Evolutionary conservation across 192 early-diverging fungal genomes (phyloP), one percentile per base, ranked within the genome.

Genomic region (Backusella tuberculispora): DNA sequence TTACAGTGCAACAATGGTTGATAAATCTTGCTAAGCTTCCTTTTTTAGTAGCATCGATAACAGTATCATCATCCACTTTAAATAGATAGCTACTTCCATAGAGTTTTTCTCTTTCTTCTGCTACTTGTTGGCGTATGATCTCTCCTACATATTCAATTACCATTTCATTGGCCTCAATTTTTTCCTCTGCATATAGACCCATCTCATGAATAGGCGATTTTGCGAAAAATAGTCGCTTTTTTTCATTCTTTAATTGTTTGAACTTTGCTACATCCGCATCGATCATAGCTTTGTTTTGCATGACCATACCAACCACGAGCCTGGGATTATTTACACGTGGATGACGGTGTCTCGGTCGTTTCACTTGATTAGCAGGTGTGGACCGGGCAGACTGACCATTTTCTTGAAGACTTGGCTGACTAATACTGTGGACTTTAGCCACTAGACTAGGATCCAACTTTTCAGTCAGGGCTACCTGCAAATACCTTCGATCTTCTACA

Each of bases 61-160:
- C 94, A 37, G 86, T 93, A 74, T 97, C 97, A 66, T 94, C 96
- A 76, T 99, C 97, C 15, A 99, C 90, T 46, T 97, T 87, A 83
- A 99, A 99, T 77, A 99, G 83, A 82, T 99, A 99, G 79, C 92
- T 94, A 60, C 90, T 89, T 17, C 96, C 97, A 80, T 99, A 99
- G 64, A 87, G 85, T 78, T 95, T 92, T 83, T 99, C 98, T 29
- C 97, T 91, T 78, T 92, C 86, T 77, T 99, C 98, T 4, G 97
- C 97, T 72, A 99, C 93, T 77, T 95, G 92, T 76, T 95, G 91
- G 43, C 98, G 90, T 80, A 99, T 94, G 48, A 94, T 87, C 85
- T 99, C 98, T 47, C 98, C 98, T 73, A 98, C 94, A 78, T 99
- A 99, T 85, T 99, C 97, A 56, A 98, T 98, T 45, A 99, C 96